A percentile compares a stretch with the other conserved stretches of the same genome.
phyloP scores from a whole-genome alignment of 805 yeast species.

The Candida germanica region DNA sequence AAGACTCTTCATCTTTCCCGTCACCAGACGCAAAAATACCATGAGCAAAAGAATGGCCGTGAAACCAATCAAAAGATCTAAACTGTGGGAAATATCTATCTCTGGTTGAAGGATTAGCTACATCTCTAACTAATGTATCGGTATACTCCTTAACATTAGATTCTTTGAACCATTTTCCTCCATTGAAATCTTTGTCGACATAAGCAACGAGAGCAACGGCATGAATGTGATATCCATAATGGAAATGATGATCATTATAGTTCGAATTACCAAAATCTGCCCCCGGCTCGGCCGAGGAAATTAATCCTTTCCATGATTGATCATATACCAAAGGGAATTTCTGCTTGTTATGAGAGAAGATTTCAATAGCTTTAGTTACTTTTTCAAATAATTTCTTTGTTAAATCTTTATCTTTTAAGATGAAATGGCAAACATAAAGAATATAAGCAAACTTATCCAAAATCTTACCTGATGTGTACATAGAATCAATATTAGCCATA shows the following conservation, averaged over 20 bases:
- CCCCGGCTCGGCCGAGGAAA: constrained; percentile 20
- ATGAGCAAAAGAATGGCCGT: constrained; percentile 78
- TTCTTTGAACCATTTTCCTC: constrained; percentile 27
- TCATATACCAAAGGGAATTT: constrained; percentile 26
- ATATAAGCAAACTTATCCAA: constrained; percentile 90
- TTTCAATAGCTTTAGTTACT: constrained; percentile 64
- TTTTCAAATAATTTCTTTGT: constrained; percentile 52
- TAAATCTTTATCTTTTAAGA: constrained; percentile 54
- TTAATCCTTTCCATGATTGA: constrained; percentile 26
- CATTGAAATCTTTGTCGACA: constrained; percentile 40
- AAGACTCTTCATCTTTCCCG: constrained; percentile 74
- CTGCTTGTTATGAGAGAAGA: constrained; percentile 59
- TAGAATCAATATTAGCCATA: constrained; percentile 70
- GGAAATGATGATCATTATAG: constrained; percentile 35
- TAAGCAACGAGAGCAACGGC: constrained; percentile 64
- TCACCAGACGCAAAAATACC: constrained; percentile 70
- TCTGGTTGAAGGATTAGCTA: constrained; percentile 52
- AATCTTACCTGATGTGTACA: constrained; percentile 87
- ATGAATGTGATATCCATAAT: constrained; percentile 56
- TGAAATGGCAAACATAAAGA: constrained; percentile 64
- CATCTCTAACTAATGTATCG: constrained; percentile 60
- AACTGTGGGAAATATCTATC: constrained; percentile 64
- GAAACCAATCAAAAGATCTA: constrained; percentile 70
- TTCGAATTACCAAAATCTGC: constrained; percentile 28
- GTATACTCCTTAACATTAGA: constrained; percentile 48